Evolutionary conservation across 805 yeast species (phyloP).

Genomic region (Barnettozyma pratensis): DNA sequence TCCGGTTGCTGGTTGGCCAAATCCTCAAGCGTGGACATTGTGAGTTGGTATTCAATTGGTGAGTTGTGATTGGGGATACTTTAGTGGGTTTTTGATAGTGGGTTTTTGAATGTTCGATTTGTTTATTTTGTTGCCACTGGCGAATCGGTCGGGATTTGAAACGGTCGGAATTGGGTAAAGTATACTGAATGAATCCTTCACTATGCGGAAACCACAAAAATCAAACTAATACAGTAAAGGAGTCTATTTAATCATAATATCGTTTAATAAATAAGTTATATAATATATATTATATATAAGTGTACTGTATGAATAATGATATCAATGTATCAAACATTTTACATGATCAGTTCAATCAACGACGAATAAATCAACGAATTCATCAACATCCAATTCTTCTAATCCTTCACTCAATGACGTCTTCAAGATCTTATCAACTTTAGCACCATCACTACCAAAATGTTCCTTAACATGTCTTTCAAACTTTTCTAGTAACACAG

Average conservation of each 20-base stretch:
- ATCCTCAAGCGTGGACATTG: conserved; percentile 84
- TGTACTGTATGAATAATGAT: no score
- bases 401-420: conserved; percentile 30
- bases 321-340: no score
- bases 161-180: no score
- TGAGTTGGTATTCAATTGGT: background rate
- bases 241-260: no score
- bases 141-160: no score
- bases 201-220: no score
- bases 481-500: conserved; percentile 46
- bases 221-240: no score
- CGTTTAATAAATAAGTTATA: no score
- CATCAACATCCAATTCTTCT: conserved; percentile 40
- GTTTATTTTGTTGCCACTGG: no score
- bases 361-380: conserved; percentile 39
- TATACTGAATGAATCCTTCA: no score
- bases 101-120: background rate
- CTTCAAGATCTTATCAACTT: conserved; percentile 35
- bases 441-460: conserved; percentile 28
- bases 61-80: background rate
- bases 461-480: conserved; percentile 45
- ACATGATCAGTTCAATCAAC: background rate
- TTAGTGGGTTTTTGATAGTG: background rate
- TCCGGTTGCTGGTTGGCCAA: conserved; percentile 48
- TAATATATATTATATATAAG: no score